Evolutionary conservation across 202 grass and related monocot genomes (phyloP).

Genomic region (Hordeum pubiflorum): DNA sequence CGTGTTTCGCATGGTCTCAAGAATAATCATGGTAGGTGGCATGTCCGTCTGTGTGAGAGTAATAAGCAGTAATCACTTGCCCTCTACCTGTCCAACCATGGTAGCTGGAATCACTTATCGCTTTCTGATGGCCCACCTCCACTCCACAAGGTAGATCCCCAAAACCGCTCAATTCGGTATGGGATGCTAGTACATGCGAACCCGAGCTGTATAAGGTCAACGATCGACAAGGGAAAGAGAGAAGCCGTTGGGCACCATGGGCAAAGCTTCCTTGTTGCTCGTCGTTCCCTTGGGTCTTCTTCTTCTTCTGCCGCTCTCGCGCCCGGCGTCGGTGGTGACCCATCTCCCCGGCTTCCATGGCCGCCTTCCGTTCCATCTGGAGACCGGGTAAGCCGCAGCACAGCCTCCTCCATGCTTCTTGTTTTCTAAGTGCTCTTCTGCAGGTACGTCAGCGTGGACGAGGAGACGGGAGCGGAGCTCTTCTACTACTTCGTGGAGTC

Average conservation of each 20-base stretch:
- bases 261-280: neutral
- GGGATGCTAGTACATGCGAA: too few species aligned
- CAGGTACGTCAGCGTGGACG: constrained; percentile 46
- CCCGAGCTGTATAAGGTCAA: too few species aligned
- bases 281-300: neutral
- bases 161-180: too few species aligned
- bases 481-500: constrained; percentile 70
- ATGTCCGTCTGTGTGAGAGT: too few species aligned
- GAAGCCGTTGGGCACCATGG: neutral
- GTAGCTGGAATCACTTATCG: too few species aligned
- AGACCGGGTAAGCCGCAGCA: neutral
- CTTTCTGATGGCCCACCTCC: too few species aligned
- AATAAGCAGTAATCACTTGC: too few species aligned
- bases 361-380: neutral
- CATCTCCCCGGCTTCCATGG: constrained; percentile 17
- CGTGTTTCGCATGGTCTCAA: too few species aligned
- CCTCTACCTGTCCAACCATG: too few species aligned
- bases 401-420: neutral
- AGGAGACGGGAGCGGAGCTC: constrained; percentile 36
- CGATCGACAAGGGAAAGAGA: neutral
- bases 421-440: neutral
- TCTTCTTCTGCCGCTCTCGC: neutral
- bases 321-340: neutral
- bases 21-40: too few species aligned
- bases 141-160: too few species aligned